A percentile compares a stretch with the other conserved stretches of the same genome.
Evolutionary conservation across 306 rosid genomes (phyloP).

Genomic region (Rosa multiflora): DNA sequence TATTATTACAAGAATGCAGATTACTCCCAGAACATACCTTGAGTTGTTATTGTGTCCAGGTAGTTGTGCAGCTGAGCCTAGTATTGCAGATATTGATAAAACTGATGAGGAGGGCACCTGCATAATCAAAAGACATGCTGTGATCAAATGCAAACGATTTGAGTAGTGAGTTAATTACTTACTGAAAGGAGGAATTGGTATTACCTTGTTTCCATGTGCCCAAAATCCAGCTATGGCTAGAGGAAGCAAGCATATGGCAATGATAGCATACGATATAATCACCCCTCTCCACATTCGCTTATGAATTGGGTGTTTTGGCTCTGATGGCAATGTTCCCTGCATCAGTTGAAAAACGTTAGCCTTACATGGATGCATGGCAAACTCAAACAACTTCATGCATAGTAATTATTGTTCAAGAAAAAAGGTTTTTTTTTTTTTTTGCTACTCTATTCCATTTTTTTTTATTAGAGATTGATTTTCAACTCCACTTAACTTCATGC

Average conservation of each 20-base stretch:
- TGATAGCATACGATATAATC: slow-evolving; percentile 37
- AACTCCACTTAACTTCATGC: no score
- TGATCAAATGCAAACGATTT: background rate
- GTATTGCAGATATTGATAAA: slow-evolving; percentile 22
- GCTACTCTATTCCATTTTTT: no score
- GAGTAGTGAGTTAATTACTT: no score
- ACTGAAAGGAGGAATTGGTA: background rate
- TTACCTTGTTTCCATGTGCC: slow-evolving; percentile 65
- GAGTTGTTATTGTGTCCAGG: slow-evolving; percentile 34
- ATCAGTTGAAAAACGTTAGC: background rate
- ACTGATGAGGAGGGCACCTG: slow-evolving; percentile 32
- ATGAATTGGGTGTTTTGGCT: slow-evolving; percentile 27
- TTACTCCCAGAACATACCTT: slow-evolving; percentile 37
- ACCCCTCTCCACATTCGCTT: slow-evolving; percentile 52
- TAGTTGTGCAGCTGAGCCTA: slow-evolving; percentile 35
- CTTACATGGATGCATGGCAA: background rate
- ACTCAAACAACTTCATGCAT: no score
- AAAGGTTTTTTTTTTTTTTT: no score
- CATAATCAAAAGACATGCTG: background rate
- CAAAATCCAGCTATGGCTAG: slow-evolving; percentile 61
- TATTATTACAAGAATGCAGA: slow-evolving; percentile 41
- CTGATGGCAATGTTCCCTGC: slow-evolving; percentile 69
- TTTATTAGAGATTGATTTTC: no score
- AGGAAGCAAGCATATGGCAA: slow-evolving; percentile 50
- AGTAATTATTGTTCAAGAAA: no score